These are phyloP conservation scores for Clitocybe nebularis DNA, from an alignment of 1,284 basidiomycete genomes.

Conservation along the genomic window DNA sequence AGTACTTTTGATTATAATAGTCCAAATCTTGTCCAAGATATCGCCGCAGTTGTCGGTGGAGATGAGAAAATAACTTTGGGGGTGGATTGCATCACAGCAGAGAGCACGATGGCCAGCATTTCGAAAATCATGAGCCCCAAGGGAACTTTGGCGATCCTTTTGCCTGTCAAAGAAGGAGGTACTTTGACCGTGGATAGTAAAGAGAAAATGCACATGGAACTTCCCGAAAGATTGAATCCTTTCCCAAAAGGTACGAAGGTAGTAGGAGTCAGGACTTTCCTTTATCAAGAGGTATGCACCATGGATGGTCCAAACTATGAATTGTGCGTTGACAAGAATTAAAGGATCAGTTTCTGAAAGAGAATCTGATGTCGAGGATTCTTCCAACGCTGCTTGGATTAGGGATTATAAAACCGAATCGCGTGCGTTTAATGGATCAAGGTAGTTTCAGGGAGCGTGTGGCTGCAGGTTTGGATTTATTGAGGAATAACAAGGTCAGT, in stretches of 20 bases:
- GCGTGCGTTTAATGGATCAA: slow-evolving; percentile 38
- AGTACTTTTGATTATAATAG: slow-evolving; percentile 50
- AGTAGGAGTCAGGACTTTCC: slow-evolving; percentile 39
- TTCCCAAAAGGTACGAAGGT: slow-evolving; percentile 31
- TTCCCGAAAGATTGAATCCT: slow-evolving; percentile 29
- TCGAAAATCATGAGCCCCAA: slow-evolving; percentile 31
- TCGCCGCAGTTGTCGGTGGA: slow-evolving; percentile 33
- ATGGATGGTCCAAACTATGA: neutral
- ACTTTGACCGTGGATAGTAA: slow-evolving; percentile 28
- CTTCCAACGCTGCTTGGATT: slow-evolving; percentile 37
- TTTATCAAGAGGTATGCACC: slow-evolving; percentile 24
- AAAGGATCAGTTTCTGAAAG: slow-evolving; percentile 37
- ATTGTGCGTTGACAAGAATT: slow-evolving; percentile 1
- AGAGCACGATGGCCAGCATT: slow-evolving; percentile 32
- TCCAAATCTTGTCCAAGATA: slow-evolving; percentile 33
- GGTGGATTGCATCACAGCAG: slow-evolving; percentile 41
- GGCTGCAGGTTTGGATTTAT: slow-evolving; percentile 33
- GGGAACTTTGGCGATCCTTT: slow-evolving; percentile 40
- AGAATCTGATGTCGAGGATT: slow-evolving; percentile 41
- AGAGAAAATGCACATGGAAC: slow-evolving; percentile 27
- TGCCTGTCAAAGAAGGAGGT: slow-evolving; percentile 44
- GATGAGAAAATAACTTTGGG: slow-evolving; percentile 34
- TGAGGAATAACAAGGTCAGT: slow-evolving; percentile 43
- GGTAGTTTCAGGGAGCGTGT: slow-evolving; percentile 39
- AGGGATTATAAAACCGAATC: slow-evolving; percentile 37